Evolutionary conservation across 345 rosid species (phyloP).

Genomic region (Adansonia digitata): DNA sequence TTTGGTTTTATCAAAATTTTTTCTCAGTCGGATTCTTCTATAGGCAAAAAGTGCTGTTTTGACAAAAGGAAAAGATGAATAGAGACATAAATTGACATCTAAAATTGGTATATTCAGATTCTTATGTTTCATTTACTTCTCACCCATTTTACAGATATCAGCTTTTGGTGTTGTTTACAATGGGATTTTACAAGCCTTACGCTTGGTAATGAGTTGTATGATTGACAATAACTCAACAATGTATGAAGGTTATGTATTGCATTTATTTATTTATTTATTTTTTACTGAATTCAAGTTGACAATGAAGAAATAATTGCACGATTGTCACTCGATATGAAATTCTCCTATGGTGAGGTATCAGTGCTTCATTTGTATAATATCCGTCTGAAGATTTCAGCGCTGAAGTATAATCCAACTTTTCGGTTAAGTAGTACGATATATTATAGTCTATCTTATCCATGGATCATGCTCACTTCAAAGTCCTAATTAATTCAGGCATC

Average conservation of each 20-base stretch:
- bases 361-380: not conserved
- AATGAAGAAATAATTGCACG: not conserved
- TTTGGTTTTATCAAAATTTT: not conserved
- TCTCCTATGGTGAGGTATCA: not conserved
- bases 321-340: not conserved
- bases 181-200: no score
- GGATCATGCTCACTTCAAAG: not conserved
- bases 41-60: not conserved
- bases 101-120: not conserved
- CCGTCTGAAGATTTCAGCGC: not conserved
- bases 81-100: not conserved
- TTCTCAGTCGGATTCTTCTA: no score
- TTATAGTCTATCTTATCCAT: not conserved
- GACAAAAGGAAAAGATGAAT: not conserved
- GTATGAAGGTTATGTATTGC: no score
- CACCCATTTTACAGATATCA: no score
- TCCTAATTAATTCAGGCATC: not conserved
- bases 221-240: no score
- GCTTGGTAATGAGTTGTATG: no score
- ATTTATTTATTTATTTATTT: no score
- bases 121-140: not conserved
- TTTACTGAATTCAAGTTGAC: no score
- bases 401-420: not conserved
- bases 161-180: not conserved
- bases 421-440: not conserved